Base-by-base conservation (phyloP, 805 yeast species). In the Saturnispora silvae region DNA sequence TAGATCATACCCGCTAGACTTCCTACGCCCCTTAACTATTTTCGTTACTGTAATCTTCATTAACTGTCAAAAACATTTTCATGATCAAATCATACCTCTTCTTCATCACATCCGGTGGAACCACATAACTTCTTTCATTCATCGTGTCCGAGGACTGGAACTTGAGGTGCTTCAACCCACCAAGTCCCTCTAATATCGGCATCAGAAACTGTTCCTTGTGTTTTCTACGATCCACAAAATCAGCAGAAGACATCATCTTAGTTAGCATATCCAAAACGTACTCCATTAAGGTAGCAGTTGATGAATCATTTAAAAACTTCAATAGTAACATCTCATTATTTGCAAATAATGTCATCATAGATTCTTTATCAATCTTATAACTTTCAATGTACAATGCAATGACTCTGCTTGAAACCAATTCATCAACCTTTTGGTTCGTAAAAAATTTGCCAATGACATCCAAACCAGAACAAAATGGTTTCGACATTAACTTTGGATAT, bases 191-290 rank as follows among this genome's bases (percentile, higher is more conserved):
- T 65, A 40, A 11, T 42, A 44, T 13, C 22, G 18, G 19, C 38
- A n/a, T 23, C 56, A 13, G 45, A 34, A 31, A 8, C n/a, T n/a
- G n/a, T n/a, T n/a, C n/a, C 13, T 24, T 23, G 11, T 48, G 57
- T 4, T 45, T 32, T 1, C 47, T 49, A 17, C 55, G 28, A 5
- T 53, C 33, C 4, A 46, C 33, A 46, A 54, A 65, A 24, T 59
- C 60, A 1, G 59, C 48, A 39, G 48, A 38, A 14, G 48, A 46
- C 14, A 66, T 54, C 34, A 61, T 48, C 9, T 38, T 32, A 5
- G 52, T 45, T 15, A 50, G 31, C 32, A 55, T 42, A 15, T 45
- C 44, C 40, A 56, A 40, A 4, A 50, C 49, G 13, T 33, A 35
- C 22, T 53, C 51, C 34, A 56, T 33, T 20, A 56, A 36, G 5